Base-by-base conservation (phyloP, 2,329 filamentous ascomycete species). In the Pseudogymnoascus sp. region DNA sequence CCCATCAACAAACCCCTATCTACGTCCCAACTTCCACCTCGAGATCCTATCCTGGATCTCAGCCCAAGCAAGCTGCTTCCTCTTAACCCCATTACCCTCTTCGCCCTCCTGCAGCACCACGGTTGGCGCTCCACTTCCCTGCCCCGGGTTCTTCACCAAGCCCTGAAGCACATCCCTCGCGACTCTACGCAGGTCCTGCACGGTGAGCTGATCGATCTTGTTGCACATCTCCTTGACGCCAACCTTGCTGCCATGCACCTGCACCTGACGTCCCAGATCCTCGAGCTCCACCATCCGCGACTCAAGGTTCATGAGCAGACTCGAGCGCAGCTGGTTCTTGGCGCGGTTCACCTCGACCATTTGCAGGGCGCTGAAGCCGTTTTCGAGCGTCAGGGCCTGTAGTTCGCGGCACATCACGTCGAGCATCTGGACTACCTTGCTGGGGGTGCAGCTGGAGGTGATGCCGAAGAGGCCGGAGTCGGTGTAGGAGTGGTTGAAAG, bases 401-500 rank as follows among this genome's bases (percentile, higher is more conserved):
- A 97, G 83, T 75, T 97, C 91, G 62, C 91, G 89, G 75, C 93
- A 97, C 86, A 97, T 96, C 70, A 96, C 91, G 71, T 97, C 91
- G 18, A 99, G 84, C 91, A 97, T 97, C 68, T 87, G 80, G 2
- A 85, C 82, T 0, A 93, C 90, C 66, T 89, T 86, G 37, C 84
- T 84, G 0, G 95, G 93, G 36, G 87, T 83, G 77, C 95, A 99
- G 29, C 88, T 88, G 0, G 91, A 90, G 0, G 90, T 88, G 73
- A 99, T 97, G 68, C 95, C 95, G 72, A 99, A 99, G 45, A 99
- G 84, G 3, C 95, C 95, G 5, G 89, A 93, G 76, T 99, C 95
- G 0, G 91, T 95, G 82, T 99, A 99, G 57, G 90, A 91, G 81
- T 97, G 93, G 81, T 97, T 97, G 81, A 97, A 97, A 31, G 93